Evolutionary conservation across 371 early-diverging fungal genomes (phyloP), one percentile per base, ranked within the genome.

Genomic region (Mycotypha africana): DNA sequence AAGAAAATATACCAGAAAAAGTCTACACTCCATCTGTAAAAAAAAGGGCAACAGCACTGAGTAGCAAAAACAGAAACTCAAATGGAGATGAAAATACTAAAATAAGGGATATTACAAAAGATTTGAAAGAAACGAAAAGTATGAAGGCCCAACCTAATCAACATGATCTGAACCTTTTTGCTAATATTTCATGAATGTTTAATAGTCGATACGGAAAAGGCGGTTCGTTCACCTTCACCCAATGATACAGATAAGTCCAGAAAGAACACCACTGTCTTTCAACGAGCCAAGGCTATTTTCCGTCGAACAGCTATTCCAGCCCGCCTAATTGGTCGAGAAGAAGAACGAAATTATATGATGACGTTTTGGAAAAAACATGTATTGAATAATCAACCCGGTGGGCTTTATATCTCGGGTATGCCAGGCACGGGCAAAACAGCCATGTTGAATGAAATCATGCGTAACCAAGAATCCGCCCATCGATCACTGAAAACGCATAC

Each of bases 341-440:
- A 56, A 11, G 93, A 94, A 67, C 75, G 88, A 24, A 50, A 60
- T 4, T 54, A 44, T 0, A 78, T 92, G 45, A 57, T 53, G 2
- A 22, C 55, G 4, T 92, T 93, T 49, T 77, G 61, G 68, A 63
- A 45, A 36, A 51, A 45, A 0, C 67, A 67, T 45, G 76, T 70
- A 8, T 16, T 67, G 4, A 46, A 44, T 4, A 67, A 69, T 23
- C 43, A 62, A 37, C 61, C 74, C 5, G 82, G 81, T 28, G 79
- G 89, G 34, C 72, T 97, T 24, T 97, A 95, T 57, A 81, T 95
- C 15, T 88, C 92, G 7, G 97, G 97, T 2, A 78, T 78, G 37
- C 97, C 97, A 0, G 97, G 97, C 4, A 94, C 95, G 7, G 97
- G 97, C 36, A 97, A 97, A 63, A 95, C 93, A 3, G 95, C 93